phyloP scores from a whole-genome alignment of 768 basidiomycete species.

The Tulasnella sp. region DNA sequence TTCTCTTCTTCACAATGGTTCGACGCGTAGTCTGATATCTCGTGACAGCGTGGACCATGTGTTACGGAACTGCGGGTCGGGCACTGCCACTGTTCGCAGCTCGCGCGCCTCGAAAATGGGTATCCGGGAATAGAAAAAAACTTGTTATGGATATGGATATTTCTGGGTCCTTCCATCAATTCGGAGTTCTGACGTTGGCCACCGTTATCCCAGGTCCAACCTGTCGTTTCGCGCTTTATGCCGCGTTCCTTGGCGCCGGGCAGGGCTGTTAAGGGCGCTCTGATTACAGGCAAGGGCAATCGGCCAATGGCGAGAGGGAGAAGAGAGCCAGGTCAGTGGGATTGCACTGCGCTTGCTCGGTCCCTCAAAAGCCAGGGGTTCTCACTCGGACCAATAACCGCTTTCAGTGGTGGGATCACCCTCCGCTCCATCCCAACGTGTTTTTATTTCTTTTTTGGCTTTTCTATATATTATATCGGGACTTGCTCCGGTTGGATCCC shows the following conservation, averaged over 20 bases:
- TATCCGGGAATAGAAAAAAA: no score
- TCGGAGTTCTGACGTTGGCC: background rate
- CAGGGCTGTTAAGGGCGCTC: background rate
- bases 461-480: no score
- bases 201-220: background rate
- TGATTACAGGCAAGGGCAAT: background rate
- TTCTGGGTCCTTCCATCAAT: background rate
- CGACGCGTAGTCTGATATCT: background rate
- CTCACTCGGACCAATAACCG: background rate
- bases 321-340: background rate
- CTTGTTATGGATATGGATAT: background rate
- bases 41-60: background rate
- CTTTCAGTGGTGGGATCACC: background rate
- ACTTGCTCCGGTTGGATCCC: no score
- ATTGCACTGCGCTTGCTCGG: background rate
- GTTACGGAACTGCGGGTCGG: background rate
- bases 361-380: background rate
- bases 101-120: background rate
- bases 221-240: background rate
- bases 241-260: background rate
- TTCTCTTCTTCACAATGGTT: background rate
- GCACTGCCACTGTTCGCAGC: background rate
- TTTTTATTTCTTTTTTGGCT: background rate
- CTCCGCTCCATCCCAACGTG: background rate
- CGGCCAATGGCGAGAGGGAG: background rate